Evolutionary conservation across 805 yeast genomes (phyloP).

Genomic region (Candida ipomoeae): DNA sequence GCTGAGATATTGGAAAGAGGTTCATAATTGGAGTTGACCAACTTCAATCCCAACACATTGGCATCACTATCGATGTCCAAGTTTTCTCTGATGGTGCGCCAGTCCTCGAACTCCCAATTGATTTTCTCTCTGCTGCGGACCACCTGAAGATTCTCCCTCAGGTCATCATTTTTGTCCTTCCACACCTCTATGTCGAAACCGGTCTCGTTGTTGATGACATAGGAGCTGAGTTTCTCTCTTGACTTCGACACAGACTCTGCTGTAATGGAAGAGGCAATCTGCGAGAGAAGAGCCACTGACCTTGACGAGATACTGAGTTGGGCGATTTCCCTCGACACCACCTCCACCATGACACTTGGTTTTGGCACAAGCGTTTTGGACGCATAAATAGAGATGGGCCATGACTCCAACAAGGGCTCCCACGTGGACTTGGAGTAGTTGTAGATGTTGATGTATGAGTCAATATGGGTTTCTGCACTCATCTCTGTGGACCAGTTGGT

Average conservation of each 20-base stretch:
- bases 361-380: slow-evolving; percentile 46
- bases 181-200: slow-evolving; percentile 80
- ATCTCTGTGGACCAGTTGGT: slow-evolving; percentile 85
- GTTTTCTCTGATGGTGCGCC: slow-evolving; percentile 81
- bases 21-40: slow-evolving; percentile 54
- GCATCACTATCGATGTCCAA: slow-evolving; percentile 59
- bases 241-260: slow-evolving; percentile 53
- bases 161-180: slow-evolving; percentile 48
- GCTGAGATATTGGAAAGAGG: slow-evolving; percentile 57
- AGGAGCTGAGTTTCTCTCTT: slow-evolving; percentile 80
- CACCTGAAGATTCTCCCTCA: slow-evolving; percentile 24
- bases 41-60: slow-evolving; percentile 60
- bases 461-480: slow-evolving; percentile 62
- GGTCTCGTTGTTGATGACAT: slow-evolving; percentile 74
- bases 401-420: slow-evolving; percentile 91
- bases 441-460: slow-evolving; percentile 68
- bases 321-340: slow-evolving; percentile 71
- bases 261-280: slow-evolving; percentile 56
- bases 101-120: slow-evolving; percentile 94
- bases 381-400: slow-evolving; percentile 74
- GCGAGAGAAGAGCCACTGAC: slow-evolving; percentile 71
- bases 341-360: slow-evolving; percentile 53
- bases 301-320: slow-evolving; percentile 81
- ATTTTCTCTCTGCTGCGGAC: slow-evolving; percentile 47
- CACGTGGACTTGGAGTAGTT: slow-evolving; percentile 87